Percentiles rank a stretch among this genome's conserved stretches.
phyloP scores from a whole-genome alignment of 225 moss, liverwort and hornwort species.

The Straminergon stramineum region DNA sequence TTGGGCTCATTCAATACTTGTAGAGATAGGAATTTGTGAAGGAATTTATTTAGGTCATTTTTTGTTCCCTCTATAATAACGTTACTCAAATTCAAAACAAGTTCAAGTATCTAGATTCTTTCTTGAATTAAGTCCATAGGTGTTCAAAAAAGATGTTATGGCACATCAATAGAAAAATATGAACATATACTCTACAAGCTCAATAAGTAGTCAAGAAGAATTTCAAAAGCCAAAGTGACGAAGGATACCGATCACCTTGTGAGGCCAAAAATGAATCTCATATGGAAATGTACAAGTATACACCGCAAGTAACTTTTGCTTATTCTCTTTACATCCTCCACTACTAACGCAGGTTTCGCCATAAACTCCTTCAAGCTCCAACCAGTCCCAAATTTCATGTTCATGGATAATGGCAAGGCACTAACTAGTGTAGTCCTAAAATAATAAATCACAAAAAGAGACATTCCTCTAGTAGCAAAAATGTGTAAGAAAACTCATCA shows the following conservation, averaged over 20 bases:
- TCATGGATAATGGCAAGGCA: neutral
- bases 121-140: neutral
- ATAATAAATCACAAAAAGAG: neutral
- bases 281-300: slow-evolving; percentile 29
- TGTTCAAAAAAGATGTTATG: neutral
- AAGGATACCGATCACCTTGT: neutral
- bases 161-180: neutral
- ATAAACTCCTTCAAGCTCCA: neutral
- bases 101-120: neutral
- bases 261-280: slow-evolving; percentile 2
- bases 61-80: neutral
- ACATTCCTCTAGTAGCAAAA: neutral
- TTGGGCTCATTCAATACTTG: neutral
- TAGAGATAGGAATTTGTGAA: neutral
- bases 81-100: neutral
- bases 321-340: slow-evolving; percentile 22
- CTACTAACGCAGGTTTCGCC: neutral
- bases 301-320: slow-evolving; percentile 10
- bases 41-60: neutral
- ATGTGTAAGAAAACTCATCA: neutral
- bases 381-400: neutral
- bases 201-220: neutral
- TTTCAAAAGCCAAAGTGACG: neutral
- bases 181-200: neutral
- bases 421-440: neutral